Base-by-base conservation (phyloP, 2,329 filamentous ascomycete genomes). In the Ceratocystis albifundus region DNA sequence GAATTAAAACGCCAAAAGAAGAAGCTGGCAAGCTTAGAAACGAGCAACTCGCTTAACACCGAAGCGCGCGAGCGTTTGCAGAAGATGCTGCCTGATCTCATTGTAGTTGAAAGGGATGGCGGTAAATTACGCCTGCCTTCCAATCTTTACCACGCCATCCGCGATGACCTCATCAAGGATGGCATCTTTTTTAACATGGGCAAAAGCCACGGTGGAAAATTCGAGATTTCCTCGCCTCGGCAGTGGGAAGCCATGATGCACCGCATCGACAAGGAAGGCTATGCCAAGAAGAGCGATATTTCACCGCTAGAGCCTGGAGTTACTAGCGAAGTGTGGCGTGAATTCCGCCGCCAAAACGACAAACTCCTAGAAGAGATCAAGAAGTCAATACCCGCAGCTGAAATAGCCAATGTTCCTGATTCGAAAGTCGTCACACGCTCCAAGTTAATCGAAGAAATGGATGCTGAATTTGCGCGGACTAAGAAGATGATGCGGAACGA, bases 81-180 rank as follows among this genome's bases (percentile, higher is more conserved):
- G 61, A 70, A 75, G 0, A 74, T 81, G 3, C 73, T 89, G 2
- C 87, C 87, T 0, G 77, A 80, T 12, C 70, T 80, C 8, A 76
- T 89, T 3, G 80, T 82, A 68, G 79, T 88, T 69, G 77, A 80
- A 15, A 77, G 79, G 6, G 76, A 80, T 66, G 73, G 76, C 44
- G 73, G 81, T 36, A 86, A 85, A 15, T 78, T 80, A 8, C 74
- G 77, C 0, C 74, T 81, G 25, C 76, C 81, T 0, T 77, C 82
- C 28, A 80, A 84, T 2, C 88, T 90, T 68, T 90, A 84, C 82
- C 77, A 83, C 66, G 87, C 86, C 0, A 73, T 90, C 7, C 77
- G 79, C 28, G 80, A 81, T 65, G 77, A 80, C 66, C 80, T 88
- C 61, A 75, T 75, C 22, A 73, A 76, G 1, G 81, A 83, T 55